phyloP scores from a whole-genome alignment of 2,329 filamentous ascomycete genomes.

The Clonostachys rosea region DNA sequence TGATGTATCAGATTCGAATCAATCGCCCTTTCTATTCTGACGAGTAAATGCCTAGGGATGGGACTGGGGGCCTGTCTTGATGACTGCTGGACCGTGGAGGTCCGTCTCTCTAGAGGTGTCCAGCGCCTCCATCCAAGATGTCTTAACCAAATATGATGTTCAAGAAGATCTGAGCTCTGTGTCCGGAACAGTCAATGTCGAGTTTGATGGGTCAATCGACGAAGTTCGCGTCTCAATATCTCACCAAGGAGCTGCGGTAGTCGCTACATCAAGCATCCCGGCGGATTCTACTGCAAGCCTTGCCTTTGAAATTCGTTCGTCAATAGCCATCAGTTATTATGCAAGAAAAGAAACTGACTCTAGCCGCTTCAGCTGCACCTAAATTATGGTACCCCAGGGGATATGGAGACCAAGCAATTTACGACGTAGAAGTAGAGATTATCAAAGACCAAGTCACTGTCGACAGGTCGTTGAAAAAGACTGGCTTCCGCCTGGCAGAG shows the following conservation, averaged over 20 bases:
- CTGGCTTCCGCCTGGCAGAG: constrained; percentile 58
- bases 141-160: constrained; percentile 55
- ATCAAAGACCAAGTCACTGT: constrained; percentile 32
- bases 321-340: too few relatives aligned
- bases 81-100: constrained; percentile 63
- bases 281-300: too few relatives aligned
- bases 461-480: constrained; percentile 50
- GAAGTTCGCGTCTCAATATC: constrained; percentile 35
- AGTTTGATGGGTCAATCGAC: constrained; percentile 35
- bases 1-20: not conserved
- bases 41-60: constrained; percentile 31
- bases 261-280: constrained; percentile 17
- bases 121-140: constrained; percentile 53
- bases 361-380: constrained; percentile 50
- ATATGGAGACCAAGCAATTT: constrained; percentile 49
- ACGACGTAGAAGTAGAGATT: constrained; percentile 48
- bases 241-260: constrained; percentile 45
- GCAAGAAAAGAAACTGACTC: constrained; percentile 56
- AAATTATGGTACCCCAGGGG: too few relatives aligned
- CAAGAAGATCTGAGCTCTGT: constrained; percentile 48
- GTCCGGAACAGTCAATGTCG: constrained; percentile 37
- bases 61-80: constrained; percentile 60
- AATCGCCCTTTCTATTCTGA: constrained; percentile 18
- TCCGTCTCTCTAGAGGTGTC: constrained; percentile 64
- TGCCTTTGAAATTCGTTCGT: too few relatives aligned